Base-by-base conservation (phyloP, 176 grass and related monocot species). In the Oryza meridionalis region DNA sequence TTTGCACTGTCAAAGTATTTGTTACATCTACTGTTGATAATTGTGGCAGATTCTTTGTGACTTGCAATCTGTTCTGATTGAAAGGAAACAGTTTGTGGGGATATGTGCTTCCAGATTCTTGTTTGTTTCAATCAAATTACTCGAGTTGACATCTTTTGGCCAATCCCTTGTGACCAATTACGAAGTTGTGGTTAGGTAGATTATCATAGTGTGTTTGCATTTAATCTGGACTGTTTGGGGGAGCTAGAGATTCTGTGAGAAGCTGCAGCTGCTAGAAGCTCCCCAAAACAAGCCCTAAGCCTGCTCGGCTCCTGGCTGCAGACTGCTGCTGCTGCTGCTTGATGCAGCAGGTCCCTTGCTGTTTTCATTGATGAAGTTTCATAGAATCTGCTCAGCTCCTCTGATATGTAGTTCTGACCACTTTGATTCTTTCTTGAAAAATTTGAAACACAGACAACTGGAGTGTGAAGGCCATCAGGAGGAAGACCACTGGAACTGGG, bases 391-490 rank as follows among this genome's bases (percentile, higher is more conserved):
- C 9, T 21, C 3, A 2, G 58, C 58, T 21, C n/a, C 3, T 37
- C 4, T 25, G 8, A 26, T 21, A 5, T 63, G 42, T 29, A 4
- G 43, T 50, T 67, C 58, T 40, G 50, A 73, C 58, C 8, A 11
- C 0, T 9, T 33, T 19, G 2, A 61, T 85, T 67, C 11, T 13
- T 83, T 0, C 0, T 58, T 81, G 59, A 3, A 82, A 74, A 82
- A 74, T 0, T 58, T 83, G 59, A 3, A 82, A 74, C 76, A 26
- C 80, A 97, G 89, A 97, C 88, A 97, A 97, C 86, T 93, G 94
- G 94, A 96, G 91, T 32, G 42, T 96, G 84, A 97, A 97, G 86
- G 94, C 94, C 15, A 97, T 97, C 69, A 85, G 91, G 81, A 89
- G 94, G 78, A 97, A 97, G 91, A 97, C 91, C 33, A 97, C 94